phyloP scores from a whole-genome alignment of 192 early-diverging fungal genomes.

The Kappamyces sp. region DNA sequence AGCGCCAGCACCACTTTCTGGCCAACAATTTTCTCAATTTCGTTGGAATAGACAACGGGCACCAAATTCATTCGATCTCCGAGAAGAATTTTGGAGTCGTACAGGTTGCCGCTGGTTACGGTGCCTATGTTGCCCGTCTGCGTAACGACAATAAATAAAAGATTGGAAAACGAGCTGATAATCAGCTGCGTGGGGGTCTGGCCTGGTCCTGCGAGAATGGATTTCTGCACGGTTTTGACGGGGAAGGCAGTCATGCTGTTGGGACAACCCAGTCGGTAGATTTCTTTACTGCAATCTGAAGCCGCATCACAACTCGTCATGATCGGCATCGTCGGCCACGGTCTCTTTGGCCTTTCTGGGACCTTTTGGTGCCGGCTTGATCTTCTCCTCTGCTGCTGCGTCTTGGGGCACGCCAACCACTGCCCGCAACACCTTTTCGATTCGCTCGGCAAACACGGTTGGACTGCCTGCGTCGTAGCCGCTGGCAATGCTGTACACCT shows the following conservation, averaged over 20 bases:
- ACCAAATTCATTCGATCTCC: slow-evolving; percentile 10
- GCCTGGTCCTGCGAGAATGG: not conserved
- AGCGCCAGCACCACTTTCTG: slow-evolving; percentile 5
- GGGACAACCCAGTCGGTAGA: no score
- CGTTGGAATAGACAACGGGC: slow-evolving; percentile 6
- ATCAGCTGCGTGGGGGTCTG: slow-evolving; percentile 4
- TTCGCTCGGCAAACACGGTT: slow-evolving; percentile 26
- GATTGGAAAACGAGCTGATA: slow-evolving; percentile 1
- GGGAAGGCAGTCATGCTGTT: no score
- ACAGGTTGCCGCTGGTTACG: not conserved
- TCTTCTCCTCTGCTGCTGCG: slow-evolving; percentile 26
- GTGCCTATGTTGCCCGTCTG: slow-evolving; percentile 14
- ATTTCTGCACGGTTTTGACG: no score
- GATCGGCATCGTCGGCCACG: no score
- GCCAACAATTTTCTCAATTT: not conserved
- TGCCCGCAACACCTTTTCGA: slow-evolving; percentile 34
- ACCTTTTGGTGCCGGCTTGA: slow-evolving; percentile 27
- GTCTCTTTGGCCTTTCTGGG: not conserved
- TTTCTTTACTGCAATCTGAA: no score
- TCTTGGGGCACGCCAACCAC: slow-evolving; percentile 27
- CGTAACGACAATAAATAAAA: not conserved
- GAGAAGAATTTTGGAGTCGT: not conserved
- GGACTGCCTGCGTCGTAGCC: slow-evolving; percentile 31
- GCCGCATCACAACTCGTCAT: no score
- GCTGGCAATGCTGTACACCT: slow-evolving; percentile 32